Base-by-base conservation (phyloP, 2,329 filamentous ascomycete genomes). In the Colletotrichum sidae region DNA sequence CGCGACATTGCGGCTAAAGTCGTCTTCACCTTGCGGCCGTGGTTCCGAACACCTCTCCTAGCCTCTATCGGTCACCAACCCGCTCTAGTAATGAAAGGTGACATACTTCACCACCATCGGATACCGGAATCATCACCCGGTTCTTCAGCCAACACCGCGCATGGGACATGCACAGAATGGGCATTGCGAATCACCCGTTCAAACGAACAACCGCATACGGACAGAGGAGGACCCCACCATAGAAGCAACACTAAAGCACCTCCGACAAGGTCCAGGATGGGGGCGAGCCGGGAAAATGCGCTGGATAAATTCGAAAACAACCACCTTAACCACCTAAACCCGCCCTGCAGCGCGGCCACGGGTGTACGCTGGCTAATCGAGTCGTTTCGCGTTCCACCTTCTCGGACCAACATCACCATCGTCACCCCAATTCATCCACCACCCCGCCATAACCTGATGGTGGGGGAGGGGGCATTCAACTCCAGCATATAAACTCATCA, bases 261-360 rank as follows among this genome's bases (percentile, higher is more conserved):
- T 41, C 10, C 7, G 10, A 15, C 55, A n/a, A 39, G 38, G 38
- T 37, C 47, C 53, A 51, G 44, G 49, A 66, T 55, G 53, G 65
- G 25, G 65, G 57, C 51, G 61, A 59, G 47, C 67, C 63, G 68
- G 67, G 56, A 69, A 67, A 69, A 68, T 64, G 56, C 62, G 53
- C 66, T 69, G 67, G 68, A 37, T 69, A 69, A 69, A 69, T 69
- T 55, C 55, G 46, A 65, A 53, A 53, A 41, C 41, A 49, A 17
- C 25, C 25, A 25, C 25, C 25, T 25, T 25, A 25, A 25, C 25
- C 25, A 25, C 25, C 25, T 25, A 25, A 25, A 25, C 25, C 25
- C 25, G 4, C 25, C 25, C 25, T 25, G 25, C 25, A 25, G 25
- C 25, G 25, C 25, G 25, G 25, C 25, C 25, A 25, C 4, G 25